phyloP scores from a whole-genome alignment of 2,329 filamentous ascomycete species.

The Penicillium sp. region DNA sequence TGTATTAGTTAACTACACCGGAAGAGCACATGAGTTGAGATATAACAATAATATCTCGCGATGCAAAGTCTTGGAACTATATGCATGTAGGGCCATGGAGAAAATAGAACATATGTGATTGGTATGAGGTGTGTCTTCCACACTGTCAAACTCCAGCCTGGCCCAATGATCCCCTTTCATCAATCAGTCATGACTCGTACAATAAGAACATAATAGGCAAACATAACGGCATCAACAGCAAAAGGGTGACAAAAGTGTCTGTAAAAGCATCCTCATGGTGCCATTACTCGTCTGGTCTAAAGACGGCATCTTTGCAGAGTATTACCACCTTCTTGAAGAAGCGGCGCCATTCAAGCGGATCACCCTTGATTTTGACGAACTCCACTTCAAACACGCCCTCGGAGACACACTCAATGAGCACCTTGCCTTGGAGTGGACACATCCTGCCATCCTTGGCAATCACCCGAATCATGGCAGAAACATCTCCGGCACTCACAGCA shows the following conservation, averaged over 20 bases:
- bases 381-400: constrained; percentile 73
- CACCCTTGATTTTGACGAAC: constrained; percentile 91
- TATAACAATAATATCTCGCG: too few species aligned
- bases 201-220: constrained; percentile 5
- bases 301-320: constrained; percentile 80
- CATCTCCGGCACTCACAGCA: constrained; percentile 46
- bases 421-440: constrained; percentile 44
- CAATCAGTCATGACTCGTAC: constrained; percentile 15
- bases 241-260: neutral
- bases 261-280: neutral
- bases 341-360: constrained; percentile 91
- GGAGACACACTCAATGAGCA: constrained; percentile 45
- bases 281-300: constrained; percentile 50
- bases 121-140: neutral
- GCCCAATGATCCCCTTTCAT: neutral
- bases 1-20: too few species aligned
- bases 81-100: constrained; percentile 3
- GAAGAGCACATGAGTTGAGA: too few species aligned
- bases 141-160: constrained; percentile 9
- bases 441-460: constrained; percentile 60
- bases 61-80: neutral
- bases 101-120: neutral
- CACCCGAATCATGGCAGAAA: constrained; percentile 64
- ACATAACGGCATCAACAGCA: neutral
- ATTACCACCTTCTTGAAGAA: constrained; percentile 96